phyloP scores from a whole-genome alignment of 2,329 filamentous ascomycete species.

The Ophidiomyces ophidiicola region DNA sequence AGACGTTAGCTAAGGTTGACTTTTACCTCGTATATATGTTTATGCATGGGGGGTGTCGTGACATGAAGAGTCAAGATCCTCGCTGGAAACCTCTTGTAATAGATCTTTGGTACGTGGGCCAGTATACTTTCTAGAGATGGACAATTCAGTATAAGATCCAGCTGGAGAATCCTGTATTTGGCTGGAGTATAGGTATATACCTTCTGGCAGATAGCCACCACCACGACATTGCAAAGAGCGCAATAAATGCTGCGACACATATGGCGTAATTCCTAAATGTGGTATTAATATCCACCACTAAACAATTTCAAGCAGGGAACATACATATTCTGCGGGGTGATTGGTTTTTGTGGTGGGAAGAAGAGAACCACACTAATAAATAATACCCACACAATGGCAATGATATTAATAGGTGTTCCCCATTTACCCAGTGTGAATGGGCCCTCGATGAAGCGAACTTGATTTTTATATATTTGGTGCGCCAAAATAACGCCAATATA shows the following conservation, averaged over 20 bases:
- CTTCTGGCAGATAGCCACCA: slow-evolving; percentile 35
- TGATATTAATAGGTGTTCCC: slow-evolving; percentile 43
- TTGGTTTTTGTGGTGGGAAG: slow-evolving; percentile 38
- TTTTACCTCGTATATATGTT: neutral
- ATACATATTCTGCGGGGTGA: slow-evolving; percentile 40
- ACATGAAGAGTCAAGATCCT: slow-evolving; percentile 19
- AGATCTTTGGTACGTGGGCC: slow-evolving; percentile 48
- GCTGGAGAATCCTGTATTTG: neutral
- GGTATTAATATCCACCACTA: slow-evolving; percentile 7
- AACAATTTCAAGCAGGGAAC: slow-evolving; percentile 10
- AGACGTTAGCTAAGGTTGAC: neutral
- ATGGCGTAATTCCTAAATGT: slow-evolving; percentile 37
- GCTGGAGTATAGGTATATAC: slow-evolving; percentile 26
- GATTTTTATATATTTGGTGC: slow-evolving; percentile 41
- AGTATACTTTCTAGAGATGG: slow-evolving; percentile 41
- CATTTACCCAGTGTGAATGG: slow-evolving; percentile 47
- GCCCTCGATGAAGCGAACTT: slow-evolving; percentile 44
- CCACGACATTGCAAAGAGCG: slow-evolving; percentile 39
- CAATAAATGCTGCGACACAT: slow-evolving; percentile 37
- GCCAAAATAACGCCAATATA: slow-evolving; percentile 51
- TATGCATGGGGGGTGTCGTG: slow-evolving; percentile 11
- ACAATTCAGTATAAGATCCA: neutral
- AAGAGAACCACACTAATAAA: slow-evolving; percentile 53
- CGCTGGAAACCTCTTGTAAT: slow-evolving; percentile 25
- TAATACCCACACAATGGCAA: slow-evolving; percentile 49